phyloP scores from a whole-genome alignment of 257 asterid species.

The Fraxinus cuspidata region DNA sequence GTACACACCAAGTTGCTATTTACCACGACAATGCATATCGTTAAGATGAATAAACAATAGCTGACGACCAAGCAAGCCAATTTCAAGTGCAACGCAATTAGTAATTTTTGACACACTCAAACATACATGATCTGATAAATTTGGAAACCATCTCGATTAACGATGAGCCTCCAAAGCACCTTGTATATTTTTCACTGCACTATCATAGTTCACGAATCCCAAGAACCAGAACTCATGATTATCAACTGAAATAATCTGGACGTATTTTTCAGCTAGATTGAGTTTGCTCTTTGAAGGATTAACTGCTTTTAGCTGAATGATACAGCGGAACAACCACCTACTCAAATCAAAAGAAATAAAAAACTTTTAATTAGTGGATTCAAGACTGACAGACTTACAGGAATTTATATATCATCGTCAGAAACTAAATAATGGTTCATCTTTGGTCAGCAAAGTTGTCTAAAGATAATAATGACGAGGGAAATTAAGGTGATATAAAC shows the following conservation, averaged over 20 bases:
- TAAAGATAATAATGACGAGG: no score
- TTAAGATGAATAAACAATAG: background rate
- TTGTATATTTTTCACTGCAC: slow-evolving; percentile 68
- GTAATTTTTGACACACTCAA: background rate
- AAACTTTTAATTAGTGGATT: slow-evolving; percentile 13
- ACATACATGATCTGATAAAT: background rate
- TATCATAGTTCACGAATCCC: slow-evolving; percentile 84
- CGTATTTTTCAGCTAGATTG: slow-evolving; percentile 80
- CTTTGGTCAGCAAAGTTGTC: background rate
- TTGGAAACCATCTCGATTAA: background rate
- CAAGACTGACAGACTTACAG: background rate
- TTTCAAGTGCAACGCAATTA: background rate
- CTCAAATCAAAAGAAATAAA: background rate
- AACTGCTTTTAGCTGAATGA: slow-evolving; percentile 81
- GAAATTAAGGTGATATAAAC: no score
- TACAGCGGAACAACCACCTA: slow-evolving; percentile 78
- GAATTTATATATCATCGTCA: background rate
- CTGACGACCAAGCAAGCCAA: background rate
- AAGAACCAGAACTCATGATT: slow-evolving; percentile 96
- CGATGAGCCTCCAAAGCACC: slow-evolving; percentile 47
- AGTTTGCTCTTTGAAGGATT: slow-evolving; percentile 62
- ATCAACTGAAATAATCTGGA: slow-evolving; percentile 80
- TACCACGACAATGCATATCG: background rate
- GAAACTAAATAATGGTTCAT: background rate
- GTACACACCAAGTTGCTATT: background rate